These are phyloP conservation scores for Lippia alba DNA, from an alignment of 305 asterid genomes.

Conservation along the genomic window DNA sequence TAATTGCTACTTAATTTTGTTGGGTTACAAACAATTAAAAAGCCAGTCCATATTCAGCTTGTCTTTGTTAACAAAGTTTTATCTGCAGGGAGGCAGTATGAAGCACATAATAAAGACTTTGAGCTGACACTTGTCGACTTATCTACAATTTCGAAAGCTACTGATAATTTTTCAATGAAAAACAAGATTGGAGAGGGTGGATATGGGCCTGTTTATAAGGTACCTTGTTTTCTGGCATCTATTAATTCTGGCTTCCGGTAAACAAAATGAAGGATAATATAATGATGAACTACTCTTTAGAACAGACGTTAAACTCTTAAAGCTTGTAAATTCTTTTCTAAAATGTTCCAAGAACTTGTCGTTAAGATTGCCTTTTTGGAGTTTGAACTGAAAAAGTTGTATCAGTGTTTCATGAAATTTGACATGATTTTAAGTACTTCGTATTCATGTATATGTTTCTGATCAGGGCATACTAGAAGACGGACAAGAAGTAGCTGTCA, in stretches of 20 bases:
- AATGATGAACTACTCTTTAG: too few relatives aligned
- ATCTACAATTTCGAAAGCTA: conserved; percentile 31
- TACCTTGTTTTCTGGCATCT: neutral
- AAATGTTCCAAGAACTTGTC: neutral
- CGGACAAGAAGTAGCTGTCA: conserved; percentile 52
- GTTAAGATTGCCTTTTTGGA: neutral
- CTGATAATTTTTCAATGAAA: conserved; percentile 34
- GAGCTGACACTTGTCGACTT: conserved; percentile 38
- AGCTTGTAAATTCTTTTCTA: neutral
- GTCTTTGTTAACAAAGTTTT: neutral
- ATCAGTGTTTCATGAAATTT: neutral
- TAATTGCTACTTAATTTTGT: neutral
- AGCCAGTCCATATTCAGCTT: neutral
- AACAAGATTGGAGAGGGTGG: conserved; percentile 35
- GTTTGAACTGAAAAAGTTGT: too few relatives aligned
- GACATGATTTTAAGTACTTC: neutral
- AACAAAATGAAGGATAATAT: neutral
- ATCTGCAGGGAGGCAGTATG: conserved; percentile 17
- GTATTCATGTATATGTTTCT: neutral
- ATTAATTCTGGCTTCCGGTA: neutral
- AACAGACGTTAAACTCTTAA: neutral
- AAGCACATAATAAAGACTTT: conserved; percentile 13
- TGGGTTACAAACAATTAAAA: neutral
- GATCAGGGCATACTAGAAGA: conserved; percentile 41
- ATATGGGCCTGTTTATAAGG: conserved; percentile 43